Evolutionary conservation across 257 asterid genomes (phyloP).

Genomic region (Thymus quinquecostatus): DNA sequence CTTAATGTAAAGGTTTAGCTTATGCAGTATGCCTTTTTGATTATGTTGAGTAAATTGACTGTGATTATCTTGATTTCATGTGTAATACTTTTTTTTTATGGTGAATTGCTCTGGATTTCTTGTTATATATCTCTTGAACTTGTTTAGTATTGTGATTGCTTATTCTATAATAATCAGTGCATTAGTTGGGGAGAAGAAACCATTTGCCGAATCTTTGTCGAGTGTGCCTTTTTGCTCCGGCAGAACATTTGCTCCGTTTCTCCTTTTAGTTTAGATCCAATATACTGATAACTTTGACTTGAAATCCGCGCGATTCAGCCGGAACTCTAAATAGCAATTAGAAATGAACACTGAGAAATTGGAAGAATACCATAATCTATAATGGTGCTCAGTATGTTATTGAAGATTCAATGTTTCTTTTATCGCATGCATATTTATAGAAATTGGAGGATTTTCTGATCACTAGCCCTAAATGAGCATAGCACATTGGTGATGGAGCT

Average conservation of each 20-base stretch:
- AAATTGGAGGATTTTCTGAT: too few relatives aligned
- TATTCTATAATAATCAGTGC: background rate
- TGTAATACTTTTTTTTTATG: background rate
- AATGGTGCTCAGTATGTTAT: background rate
- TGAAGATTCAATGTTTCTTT: background rate
- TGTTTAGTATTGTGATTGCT: background rate
- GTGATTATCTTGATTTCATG: background rate
- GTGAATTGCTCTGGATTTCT: background rate
- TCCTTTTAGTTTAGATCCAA: background rate
- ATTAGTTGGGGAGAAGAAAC: background rate
- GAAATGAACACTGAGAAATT: background rate
- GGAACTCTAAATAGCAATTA: background rate
- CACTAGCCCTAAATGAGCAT: too few relatives aligned
- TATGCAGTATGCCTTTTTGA: background rate
- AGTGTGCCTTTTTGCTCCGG: background rate
- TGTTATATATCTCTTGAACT: background rate
- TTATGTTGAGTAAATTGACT: conserved; percentile 7
- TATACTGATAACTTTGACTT: background rate
- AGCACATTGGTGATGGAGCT: too few relatives aligned
- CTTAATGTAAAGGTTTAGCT: background rate
- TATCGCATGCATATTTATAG: too few relatives aligned
- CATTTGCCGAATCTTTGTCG: background rate
- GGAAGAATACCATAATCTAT: background rate
- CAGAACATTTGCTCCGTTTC: background rate
- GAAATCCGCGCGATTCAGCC: background rate